These are phyloP conservation scores for Westerdykella sp. DNA, from an alignment of 2,329 filamentous ascomycete genomes.

Conservation along the genomic window DNA sequence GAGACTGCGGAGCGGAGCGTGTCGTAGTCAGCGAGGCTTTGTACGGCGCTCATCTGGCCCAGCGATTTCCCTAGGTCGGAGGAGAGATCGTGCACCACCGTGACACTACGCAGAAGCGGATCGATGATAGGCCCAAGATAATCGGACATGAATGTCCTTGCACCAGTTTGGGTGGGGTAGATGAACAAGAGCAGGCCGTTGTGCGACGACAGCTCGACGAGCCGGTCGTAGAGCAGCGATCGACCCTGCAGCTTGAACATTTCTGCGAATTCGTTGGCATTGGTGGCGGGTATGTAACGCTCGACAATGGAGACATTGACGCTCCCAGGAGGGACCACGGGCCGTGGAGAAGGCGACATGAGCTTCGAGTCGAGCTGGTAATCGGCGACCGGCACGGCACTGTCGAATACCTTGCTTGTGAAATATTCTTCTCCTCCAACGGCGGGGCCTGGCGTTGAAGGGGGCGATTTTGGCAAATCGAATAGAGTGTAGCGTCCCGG, in stretches of 20 bases:
- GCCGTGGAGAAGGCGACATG: slow-evolving; percentile 48
- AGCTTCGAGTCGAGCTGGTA: slow-evolving; percentile 51
- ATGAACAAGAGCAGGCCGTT: slow-evolving; percentile 56
- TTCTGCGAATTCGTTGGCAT: slow-evolving; percentile 51
- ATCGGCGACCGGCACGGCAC: slow-evolving; percentile 53
- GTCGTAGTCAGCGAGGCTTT: slow-evolving; percentile 51
- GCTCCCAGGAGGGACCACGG: slow-evolving; percentile 54
- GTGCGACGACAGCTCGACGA: slow-evolving; percentile 53
- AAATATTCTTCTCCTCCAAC: slow-evolving; percentile 56
- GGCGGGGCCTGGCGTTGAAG: slow-evolving; percentile 50
- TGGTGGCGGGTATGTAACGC: slow-evolving; percentile 60
- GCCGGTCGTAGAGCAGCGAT: slow-evolving; percentile 55
- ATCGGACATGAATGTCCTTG: slow-evolving; percentile 51
- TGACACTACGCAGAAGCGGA: slow-evolving; percentile 53
- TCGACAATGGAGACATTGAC: slow-evolving; percentile 58
- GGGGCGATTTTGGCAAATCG: slow-evolving; percentile 58
- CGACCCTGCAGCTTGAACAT: slow-evolving; percentile 50
- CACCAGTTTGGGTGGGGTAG: slow-evolving; percentile 56
- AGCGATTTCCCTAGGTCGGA: slow-evolving; percentile 51
- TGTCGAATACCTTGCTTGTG: slow-evolving; percentile 55
- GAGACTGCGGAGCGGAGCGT: slow-evolving; percentile 38
- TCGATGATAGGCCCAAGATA: slow-evolving; percentile 58
- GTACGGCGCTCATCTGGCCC: slow-evolving; percentile 49
- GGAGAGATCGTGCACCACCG: slow-evolving; percentile 53
- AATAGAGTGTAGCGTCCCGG: slow-evolving; percentile 56